phyloP scores from a whole-genome alignment of 1,284 basidiomycete genomes.

The Tylopilus sp. region DNA sequence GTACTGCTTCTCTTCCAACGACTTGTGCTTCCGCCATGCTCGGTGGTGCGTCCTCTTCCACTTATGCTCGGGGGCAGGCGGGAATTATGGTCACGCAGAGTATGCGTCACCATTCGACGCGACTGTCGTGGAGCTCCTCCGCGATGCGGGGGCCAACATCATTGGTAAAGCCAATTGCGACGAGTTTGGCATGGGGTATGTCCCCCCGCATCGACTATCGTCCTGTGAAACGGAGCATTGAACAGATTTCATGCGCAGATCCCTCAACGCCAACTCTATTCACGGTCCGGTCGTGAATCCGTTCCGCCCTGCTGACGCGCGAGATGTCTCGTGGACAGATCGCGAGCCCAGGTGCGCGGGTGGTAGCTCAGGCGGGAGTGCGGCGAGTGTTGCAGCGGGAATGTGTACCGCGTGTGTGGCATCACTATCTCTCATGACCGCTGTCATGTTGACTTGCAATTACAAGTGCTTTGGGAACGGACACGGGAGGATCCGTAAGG shows the following conservation, averaged over 20 bases:
- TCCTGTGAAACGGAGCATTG: neutral
- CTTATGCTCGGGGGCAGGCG: neutral
- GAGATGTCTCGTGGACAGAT: slow-evolving; percentile 24
- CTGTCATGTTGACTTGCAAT: slow-evolving; percentile 10
- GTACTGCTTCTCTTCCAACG: slow-evolving; percentile 63
- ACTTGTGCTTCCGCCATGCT: slow-evolving; percentile 81
- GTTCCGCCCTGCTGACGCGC: slow-evolving; percentile 32
- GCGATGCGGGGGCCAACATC: slow-evolving; percentile 65
- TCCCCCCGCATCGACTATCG: slow-evolving; percentile 1
- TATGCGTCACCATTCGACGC: slow-evolving; percentile 86
- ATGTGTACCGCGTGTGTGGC: slow-evolving; percentile 72
- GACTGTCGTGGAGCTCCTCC: slow-evolving; percentile 71
- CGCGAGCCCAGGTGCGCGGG: slow-evolving; percentile 65
- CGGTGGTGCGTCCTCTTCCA: slow-evolving; percentile 41
- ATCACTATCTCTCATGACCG: neutral
- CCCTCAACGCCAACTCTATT: slow-evolving; percentile 65
- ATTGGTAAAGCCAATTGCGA: slow-evolving; percentile 94
- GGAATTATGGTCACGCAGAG: slow-evolving; percentile 37
- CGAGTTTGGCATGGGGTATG: slow-evolving; percentile 97
- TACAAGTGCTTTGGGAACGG: slow-evolving; percentile 82
- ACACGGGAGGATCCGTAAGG: slow-evolving; percentile 93
- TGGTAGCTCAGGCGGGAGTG: slow-evolving; percentile 82
- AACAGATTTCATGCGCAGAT: slow-evolving; percentile 42
- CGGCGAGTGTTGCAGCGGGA: slow-evolving; percentile 75
- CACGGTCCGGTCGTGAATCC: slow-evolving; percentile 83